These are phyloP conservation scores for Komagataella populi DNA, from an alignment of 805 yeast genomes.

Conservation along the genomic window DNA sequence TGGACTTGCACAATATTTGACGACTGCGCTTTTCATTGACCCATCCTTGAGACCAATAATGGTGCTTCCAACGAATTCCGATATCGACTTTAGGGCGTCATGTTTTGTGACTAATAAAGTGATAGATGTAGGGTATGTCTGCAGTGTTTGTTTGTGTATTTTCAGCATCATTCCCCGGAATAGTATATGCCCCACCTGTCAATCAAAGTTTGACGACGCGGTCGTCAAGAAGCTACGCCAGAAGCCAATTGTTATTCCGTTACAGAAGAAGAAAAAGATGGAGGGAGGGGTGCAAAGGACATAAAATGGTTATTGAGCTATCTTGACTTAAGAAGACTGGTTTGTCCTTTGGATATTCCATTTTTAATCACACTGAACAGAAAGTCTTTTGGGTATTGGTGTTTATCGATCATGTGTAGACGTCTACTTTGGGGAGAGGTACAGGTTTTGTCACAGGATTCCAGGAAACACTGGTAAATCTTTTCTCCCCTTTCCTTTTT, in stretches of 20 bases:
- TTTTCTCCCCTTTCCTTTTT: constrained; percentile 24
- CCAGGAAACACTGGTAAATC: constrained; percentile 27
- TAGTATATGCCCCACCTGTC: constrained; percentile 77
- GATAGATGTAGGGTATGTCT: constrained; percentile 88
- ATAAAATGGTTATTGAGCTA: background rate
- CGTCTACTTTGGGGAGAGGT: constrained; percentile 24
- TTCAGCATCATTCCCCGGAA: constrained; percentile 56
- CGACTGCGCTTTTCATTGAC: constrained; percentile 77
- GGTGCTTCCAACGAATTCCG: constrained; percentile 68
- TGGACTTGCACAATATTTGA: constrained; percentile 73
- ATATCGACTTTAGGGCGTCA: constrained; percentile 89
- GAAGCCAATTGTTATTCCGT: constrained; percentile 32
- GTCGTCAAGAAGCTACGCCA: constrained; percentile 44
- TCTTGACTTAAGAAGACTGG: constrained; percentile 9
- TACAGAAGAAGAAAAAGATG: constrained; percentile 13
- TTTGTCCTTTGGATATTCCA: constrained; percentile 11
- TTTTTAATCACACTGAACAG: constrained; percentile 15
- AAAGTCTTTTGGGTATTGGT: constrained; percentile 28
- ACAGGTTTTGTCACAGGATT: constrained; percentile 25
- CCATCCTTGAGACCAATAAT: constrained; percentile 69
- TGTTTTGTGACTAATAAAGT: constrained; percentile 85
- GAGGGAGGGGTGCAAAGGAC: constrained; percentile 1
- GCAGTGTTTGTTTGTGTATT: constrained; percentile 86
- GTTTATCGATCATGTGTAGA: constrained; percentile 35
- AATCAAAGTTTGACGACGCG: constrained; percentile 55